Evolutionary conservation across 345 rosid genomes (phyloP).

Genomic region (Odontarrhena argentea): DNA sequence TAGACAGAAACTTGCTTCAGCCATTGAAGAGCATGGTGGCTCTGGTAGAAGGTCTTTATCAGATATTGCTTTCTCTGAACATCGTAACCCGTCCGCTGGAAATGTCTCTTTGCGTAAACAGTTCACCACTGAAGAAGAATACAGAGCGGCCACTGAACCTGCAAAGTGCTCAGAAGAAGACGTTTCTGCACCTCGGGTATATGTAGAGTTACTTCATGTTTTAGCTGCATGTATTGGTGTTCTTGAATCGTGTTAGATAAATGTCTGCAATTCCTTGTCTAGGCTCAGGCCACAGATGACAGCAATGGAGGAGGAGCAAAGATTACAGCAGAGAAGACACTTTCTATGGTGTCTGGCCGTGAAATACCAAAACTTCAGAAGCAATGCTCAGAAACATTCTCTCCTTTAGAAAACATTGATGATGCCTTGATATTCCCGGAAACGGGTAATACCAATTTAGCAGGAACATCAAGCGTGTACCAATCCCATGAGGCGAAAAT

Average conservation of each 20-base stretch:
- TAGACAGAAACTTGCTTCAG: constrained; percentile 75
- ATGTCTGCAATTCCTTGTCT: constrained; percentile 10
- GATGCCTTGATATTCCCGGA: constrained; percentile 45
- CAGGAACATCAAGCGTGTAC: constrained; percentile 53
- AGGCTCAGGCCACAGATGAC: constrained; percentile 56
- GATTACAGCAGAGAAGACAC: constrained; percentile 52
- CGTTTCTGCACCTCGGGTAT: constrained; percentile 48
- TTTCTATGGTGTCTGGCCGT: constrained; percentile 45
- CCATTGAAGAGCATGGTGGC: constrained; percentile 78
- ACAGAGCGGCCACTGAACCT: constrained; percentile 47
- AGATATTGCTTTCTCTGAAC: constrained; percentile 60
- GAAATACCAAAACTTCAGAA: constrained; percentile 46
- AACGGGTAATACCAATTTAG: constrained; percentile 47
- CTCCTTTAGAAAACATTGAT: constrained; percentile 50
- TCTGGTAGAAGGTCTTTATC: constrained; percentile 93
- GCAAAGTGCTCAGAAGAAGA: constrained; percentile 62
- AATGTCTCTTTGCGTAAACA: constrained; percentile 80
- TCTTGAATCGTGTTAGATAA: constrained; percentile 1
- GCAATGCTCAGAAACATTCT: constrained; percentile 48
- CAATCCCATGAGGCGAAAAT: constrained; percentile 78
- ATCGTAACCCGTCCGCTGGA: constrained; percentile 60
- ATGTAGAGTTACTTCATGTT: constrained; percentile 2
- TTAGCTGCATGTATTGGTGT: background rate
- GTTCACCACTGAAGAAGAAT: constrained; percentile 71
- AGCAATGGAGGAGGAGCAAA: constrained; percentile 54